phyloP scores from a whole-genome alignment of 345 rosid genomes.

The Bretschneidera sinensis region DNA sequence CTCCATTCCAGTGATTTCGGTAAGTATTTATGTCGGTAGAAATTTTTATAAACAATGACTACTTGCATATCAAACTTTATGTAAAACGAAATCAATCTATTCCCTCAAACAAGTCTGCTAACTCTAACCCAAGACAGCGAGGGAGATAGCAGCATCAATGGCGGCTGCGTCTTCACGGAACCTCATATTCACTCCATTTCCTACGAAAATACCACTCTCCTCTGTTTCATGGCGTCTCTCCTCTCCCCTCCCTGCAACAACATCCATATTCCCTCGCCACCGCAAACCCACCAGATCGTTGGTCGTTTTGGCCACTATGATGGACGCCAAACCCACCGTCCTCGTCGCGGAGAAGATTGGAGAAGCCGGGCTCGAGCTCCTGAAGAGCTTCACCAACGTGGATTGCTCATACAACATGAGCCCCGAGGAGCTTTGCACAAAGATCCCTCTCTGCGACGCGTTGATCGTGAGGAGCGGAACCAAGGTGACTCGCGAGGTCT shows the following conservation, averaged over 20 bases:
- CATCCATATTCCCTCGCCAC: conserved; percentile 2
- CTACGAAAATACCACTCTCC: not conserved
- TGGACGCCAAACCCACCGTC: conserved; percentile 39
- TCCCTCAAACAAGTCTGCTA: no score
- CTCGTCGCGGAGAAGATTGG: conserved; percentile 53
- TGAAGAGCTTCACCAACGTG: conserved; percentile 39
- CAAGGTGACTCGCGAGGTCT: conserved; percentile 44
- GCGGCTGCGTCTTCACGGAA: conserved; percentile 9
- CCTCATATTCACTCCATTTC: conserved; percentile 1
- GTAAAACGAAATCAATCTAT: no score
- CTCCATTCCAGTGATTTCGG: no score
- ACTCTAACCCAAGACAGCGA: not conserved
- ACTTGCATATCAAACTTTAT: no score
- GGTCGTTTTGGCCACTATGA: not conserved
- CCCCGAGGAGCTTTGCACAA: conserved; percentile 50
- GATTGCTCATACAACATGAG: conserved; percentile 51
- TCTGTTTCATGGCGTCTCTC: conserved; percentile 9
- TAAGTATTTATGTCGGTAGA: no score
- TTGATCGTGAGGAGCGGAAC: conserved; percentile 53
- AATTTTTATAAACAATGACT: no score
- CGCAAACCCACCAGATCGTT: not conserved
- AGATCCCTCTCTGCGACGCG: conserved; percentile 54
- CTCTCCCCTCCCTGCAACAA: conserved; percentile 1
- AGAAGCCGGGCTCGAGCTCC: conserved; percentile 33
- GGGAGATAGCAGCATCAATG: not conserved